Base-by-base conservation (phyloP, 352 stramenopile species). In the Globisporangium emineosum region DNA sequence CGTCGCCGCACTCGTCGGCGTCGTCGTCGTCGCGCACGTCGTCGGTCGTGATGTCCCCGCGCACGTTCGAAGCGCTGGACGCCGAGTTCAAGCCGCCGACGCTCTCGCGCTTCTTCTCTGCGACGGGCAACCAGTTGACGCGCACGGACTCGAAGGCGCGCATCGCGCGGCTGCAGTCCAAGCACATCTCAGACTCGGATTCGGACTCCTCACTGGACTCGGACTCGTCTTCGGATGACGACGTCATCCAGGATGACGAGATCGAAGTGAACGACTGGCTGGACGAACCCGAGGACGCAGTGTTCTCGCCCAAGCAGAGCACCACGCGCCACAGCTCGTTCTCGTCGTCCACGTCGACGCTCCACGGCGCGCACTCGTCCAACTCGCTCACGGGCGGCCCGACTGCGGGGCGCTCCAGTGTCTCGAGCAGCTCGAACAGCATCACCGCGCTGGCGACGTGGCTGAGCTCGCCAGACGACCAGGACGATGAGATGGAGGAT, bases 241-340 rank as follows among this genome's bases (percentile, higher is more conserved):
- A 78, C 21, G 42, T 75, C 21, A 25, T 75, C 2, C 61, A 60
- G 19, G 78, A 86, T 1, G 82, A 89, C 30, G 84, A 90, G 23
- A 57, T 88, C 3, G 68, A 80, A 52, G 72, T 93, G 15, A 86
- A 73, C 57, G 84, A 93, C 67, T 93, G 84, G 84, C 82, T 93
- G 21, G 84, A 90, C 68, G 84, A 91, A 35, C 77, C 78, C 0
- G 76, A 90, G 27, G 79, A 89, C 59, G 78, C 78, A 0, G 66
- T 90, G 37, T 65, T 88, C 45, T 83, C 83, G 15, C 81, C 81
- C 33, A 76, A 75, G 49, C 57, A 72, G 66, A 35, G 43, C 56
- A 23, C 67, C 66, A 35, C 69, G 66, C 60, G 69, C 62, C 35
- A 88, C 60, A 78, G 65, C 53, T 90, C 81, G 54, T 90, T 81